Evolutionary conservation across 2,329 filamentous ascomycete genomes (phyloP), one percentile per base, ranked within the genome.

Genomic region (Zymoseptoria crescenta): DNA sequence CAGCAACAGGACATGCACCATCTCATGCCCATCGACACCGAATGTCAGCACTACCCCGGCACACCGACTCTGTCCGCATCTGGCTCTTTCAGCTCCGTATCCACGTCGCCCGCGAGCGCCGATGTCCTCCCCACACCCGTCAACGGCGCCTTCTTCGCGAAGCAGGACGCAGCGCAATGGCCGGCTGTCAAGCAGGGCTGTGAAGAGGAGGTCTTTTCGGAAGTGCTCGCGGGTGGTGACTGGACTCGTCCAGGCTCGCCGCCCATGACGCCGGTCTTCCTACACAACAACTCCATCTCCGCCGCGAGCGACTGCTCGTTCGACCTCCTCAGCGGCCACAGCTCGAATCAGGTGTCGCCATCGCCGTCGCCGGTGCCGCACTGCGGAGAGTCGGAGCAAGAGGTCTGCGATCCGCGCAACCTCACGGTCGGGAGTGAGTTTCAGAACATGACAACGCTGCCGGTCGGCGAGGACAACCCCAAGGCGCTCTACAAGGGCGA

Each of bases 351-450:
- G n/a, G 59, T 65, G 55, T 95, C 91, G 28, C 91, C 91, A 20
- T 96, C 91, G 30, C 91, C 91, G 19, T 88, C 89, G 53, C 89
- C 90, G 29, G 86, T 89, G 64, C 86, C 89, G 67, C 80, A 83
- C 68, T 85, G 88, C 58, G 78, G 87, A 72, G 78, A 82, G 52
- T 85, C 85, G 1, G 87, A 91, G 70, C 68, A 72, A 49, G 87
- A 91, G 73, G 82, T 91, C 66, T 96, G 93, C 75, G 92, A 96
- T 72, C 92, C 93, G 35, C 87, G 92, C 70, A 90, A 96, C 72
- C 79, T 96, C 64, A 96, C 89, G 20, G 89, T 96, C 35, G 78
- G 79, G 61, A 81, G 78, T 56, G 74, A 71, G 55, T 78, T 69
- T 75, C 80, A 57, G 87, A 91, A 66, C 35, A 41, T 41, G 35